Conservation (phyloP, 2,329 filamentous ascomycete genomes). For the Apiospora aurea region DNA sequence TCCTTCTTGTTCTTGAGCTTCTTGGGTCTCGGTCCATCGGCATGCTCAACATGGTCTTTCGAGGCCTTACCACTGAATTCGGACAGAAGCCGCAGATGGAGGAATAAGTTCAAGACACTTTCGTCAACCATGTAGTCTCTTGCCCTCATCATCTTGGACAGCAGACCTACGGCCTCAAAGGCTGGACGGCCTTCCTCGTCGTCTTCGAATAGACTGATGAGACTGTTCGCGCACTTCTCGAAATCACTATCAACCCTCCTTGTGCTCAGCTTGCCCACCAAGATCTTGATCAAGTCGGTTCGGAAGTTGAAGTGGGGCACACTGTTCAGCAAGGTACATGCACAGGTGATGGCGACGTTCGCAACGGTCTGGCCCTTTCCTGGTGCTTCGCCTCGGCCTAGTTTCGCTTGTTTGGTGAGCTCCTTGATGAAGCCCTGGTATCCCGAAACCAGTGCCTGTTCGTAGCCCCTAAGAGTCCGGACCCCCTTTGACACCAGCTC, state of each 20-base stretch:
- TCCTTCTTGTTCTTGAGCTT: conserved; percentile 78
- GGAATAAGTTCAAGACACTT: conserved; percentile 86
- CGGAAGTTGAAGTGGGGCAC: conserved; percentile 99
- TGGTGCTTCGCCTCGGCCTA: conserved; percentile 47
- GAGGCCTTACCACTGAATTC: conserved; percentile 89
- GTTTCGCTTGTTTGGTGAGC: conserved; percentile 71
- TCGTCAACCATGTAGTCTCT: conserved; percentile 85
- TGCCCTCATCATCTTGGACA: conserved; percentile 95
- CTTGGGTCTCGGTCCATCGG: conserved; percentile 50
- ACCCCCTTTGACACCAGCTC: conserved; percentile 94
- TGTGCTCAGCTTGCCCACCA: conserved; percentile 82
- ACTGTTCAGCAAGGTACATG: conserved; percentile 78
- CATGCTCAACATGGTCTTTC: conserved; percentile 72
- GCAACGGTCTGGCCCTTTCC: conserved; percentile 61
- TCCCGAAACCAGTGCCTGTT: conserved; percentile 83
- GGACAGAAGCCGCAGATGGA: conserved; percentile 85
- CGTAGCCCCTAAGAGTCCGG: conserved; percentile 79
- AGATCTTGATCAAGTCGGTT: conserved; percentile 82
- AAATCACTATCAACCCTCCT: conserved; percentile 78
- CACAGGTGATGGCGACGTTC: conserved; percentile 83
- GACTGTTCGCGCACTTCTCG: conserved; percentile 75
- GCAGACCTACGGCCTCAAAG: conserved; percentile 81
- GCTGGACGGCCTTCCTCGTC: conserved; percentile 92
- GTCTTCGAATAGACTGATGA: conserved; percentile 82
- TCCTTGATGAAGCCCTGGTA: conserved; percentile 87